Evolutionary conservation across 192 early-diverging fungal genomes (phyloP).

Genomic region (Kickxella alabastrina): DNA sequence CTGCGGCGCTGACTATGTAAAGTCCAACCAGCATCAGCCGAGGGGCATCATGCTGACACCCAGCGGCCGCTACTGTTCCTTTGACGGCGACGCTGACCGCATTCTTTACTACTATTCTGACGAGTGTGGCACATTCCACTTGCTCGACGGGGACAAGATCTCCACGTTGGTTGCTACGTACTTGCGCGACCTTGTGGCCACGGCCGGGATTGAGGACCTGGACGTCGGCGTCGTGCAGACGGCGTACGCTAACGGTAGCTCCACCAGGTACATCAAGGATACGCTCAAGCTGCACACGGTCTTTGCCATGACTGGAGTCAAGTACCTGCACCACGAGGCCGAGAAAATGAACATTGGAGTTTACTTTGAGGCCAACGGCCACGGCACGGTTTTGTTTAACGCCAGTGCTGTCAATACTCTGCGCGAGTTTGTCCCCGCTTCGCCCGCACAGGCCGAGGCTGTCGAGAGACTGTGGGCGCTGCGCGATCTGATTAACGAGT

Average conservation of each 20-base stretch:
- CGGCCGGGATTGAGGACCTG: constrained; percentile 73
- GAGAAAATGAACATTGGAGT: constrained; percentile 96
- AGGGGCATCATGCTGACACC: constrained; percentile 59
- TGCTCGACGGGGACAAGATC: constrained; percentile 99
- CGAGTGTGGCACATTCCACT: constrained; percentile 68
- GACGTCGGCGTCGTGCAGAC: constrained; percentile 97
- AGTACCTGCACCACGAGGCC: constrained; percentile 98
- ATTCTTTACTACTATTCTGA: constrained; percentile 94
- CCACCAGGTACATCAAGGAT: constrained; percentile 87
- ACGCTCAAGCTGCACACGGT: constrained; percentile 90
- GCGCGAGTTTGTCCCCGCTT: constrained; percentile 40
- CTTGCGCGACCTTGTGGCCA: constrained; percentile 83
- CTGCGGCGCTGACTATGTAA: constrained; percentile 98
- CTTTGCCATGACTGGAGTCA: constrained; percentile 96
- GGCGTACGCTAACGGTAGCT: constrained; percentile 98
- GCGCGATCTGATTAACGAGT: constrained; percentile 95
- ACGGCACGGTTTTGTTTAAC: constrained; percentile 98
- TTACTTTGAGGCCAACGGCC: constrained; percentile 99
- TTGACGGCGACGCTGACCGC: constrained; percentile 98
- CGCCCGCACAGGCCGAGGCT: constrained; percentile 73
- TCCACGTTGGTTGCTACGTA: constrained; percentile 90
- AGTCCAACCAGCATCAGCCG: constrained; percentile 81
- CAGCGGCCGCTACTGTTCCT: constrained; percentile 78
- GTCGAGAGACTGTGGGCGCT: constrained; percentile 75
- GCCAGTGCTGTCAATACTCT: constrained; percentile 64